phyloP scores from a whole-genome alignment of 306 rosid genomes.

The Senna tora region DNA sequence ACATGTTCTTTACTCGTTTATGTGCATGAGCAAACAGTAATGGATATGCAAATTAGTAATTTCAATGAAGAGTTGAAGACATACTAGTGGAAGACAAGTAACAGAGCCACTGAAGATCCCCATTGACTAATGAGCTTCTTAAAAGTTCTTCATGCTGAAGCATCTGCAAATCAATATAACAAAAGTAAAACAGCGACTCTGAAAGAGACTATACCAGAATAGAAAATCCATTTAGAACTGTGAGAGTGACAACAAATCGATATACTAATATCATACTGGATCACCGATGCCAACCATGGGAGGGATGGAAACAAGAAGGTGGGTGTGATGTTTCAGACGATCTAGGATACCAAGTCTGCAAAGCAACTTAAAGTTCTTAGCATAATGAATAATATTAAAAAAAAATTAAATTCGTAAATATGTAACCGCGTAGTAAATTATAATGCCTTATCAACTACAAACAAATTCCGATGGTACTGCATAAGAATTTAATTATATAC shows the following conservation, averaged over 20 bases:
- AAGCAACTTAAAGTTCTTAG: slow-evolving; percentile 18
- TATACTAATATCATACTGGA: slow-evolving; percentile 55
- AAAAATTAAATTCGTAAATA: background rate
- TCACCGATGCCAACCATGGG: slow-evolving; percentile 65
- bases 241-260: background rate
- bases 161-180: slow-evolving; percentile 51
- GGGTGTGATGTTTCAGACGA: slow-evolving; percentile 64
- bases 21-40: slow-evolving; percentile 1
- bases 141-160: slow-evolving; percentile 71
- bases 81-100: slow-evolving; percentile 89
- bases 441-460: background rate
- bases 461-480: background rate
- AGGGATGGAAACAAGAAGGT: slow-evolving; percentile 79
- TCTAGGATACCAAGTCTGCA: slow-evolving; percentile 55
- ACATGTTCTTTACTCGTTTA: background rate
- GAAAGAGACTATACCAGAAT: slow-evolving; percentile 26
- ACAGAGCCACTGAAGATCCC: slow-evolving; percentile 72
- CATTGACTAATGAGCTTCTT: slow-evolving; percentile 54
- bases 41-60: slow-evolving; percentile 18
- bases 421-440: background rate
- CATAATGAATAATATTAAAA: background rate
- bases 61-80: slow-evolving; percentile 39
- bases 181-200: slow-evolving; percentile 4
- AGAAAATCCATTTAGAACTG: slow-evolving; percentile 19
- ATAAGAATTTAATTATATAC: background rate